These are phyloP conservation scores for Lecanicillium sp. DNA, from an alignment of 2,329 filamentous ascomycete species.

Conservation along the genomic window DNA sequence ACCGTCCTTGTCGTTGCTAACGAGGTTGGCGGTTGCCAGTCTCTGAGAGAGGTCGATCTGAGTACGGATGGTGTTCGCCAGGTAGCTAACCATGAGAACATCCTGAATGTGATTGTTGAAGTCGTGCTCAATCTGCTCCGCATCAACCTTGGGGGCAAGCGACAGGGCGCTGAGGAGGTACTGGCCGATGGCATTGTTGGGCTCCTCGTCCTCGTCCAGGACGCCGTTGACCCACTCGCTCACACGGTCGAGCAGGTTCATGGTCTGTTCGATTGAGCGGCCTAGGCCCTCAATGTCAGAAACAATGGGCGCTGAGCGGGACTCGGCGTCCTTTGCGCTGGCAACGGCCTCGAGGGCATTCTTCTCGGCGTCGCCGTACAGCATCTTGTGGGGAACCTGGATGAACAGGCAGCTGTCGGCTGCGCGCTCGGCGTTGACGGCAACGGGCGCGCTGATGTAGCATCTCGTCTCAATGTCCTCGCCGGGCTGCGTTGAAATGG, in stretches of 20 bases:
- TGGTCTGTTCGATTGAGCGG: slow-evolving; percentile 75
- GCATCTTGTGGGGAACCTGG: slow-evolving; percentile 89
- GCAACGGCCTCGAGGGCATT: slow-evolving; percentile 72
- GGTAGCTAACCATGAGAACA: slow-evolving; percentile 93
- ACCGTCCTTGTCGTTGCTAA: slow-evolving; percentile 38
- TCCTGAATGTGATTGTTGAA: slow-evolving; percentile 99
- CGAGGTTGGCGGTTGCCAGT: slow-evolving; percentile 69
- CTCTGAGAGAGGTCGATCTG: slow-evolving; percentile 98
- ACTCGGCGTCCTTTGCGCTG: slow-evolving; percentile 70
- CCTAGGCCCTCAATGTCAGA: slow-evolving; percentile 88
- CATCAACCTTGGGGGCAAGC: slow-evolving; percentile 88
- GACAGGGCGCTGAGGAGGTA: slow-evolving; percentile 91
- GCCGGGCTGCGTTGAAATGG: slow-evolving; percentile 82
- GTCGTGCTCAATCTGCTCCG: slow-evolving; percentile 84
- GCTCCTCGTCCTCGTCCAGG: slow-evolving; percentile 84
- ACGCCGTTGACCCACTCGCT: slow-evolving; percentile 89
- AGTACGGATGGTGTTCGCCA: slow-evolving; percentile 96
- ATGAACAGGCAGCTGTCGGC: slow-evolving; percentile 97
- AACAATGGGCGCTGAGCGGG: slow-evolving; percentile 62
- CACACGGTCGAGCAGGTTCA: slow-evolving; percentile 84
- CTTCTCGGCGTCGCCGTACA: slow-evolving; percentile 68
- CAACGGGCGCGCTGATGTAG: slow-evolving; percentile 93
- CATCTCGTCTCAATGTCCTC: slow-evolving; percentile 82
- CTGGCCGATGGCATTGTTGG: slow-evolving; percentile 86
- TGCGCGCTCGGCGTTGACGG: slow-evolving; percentile 88